Conservation (phyloP, 148 eudicot species). For the Heliosperma pusillum region DNA sequence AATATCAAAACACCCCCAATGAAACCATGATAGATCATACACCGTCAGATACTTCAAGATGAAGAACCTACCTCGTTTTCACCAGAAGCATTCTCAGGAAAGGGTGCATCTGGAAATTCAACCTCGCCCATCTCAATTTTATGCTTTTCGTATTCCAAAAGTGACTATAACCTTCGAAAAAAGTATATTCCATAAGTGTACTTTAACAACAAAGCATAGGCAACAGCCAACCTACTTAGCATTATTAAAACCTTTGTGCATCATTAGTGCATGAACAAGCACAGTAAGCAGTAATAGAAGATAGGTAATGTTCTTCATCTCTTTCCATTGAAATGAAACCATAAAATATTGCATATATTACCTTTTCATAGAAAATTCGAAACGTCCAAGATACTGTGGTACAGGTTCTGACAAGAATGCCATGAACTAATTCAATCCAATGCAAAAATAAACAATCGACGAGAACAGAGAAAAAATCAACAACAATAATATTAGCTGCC, state of each 20-base stretch:
- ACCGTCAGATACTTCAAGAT: background rate
- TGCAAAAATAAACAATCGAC: background rate
- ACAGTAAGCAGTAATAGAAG: background rate
- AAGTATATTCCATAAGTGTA: background rate
- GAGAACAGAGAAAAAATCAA: background rate
- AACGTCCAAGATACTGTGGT: slow-evolving; percentile 97
- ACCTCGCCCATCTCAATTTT: slow-evolving; percentile 64
- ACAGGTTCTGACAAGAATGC: slow-evolving; percentile 65
- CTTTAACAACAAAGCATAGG: background rate
- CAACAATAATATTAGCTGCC: background rate
- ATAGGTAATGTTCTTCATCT: background rate
- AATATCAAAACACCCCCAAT: background rate
- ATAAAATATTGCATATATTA: slow-evolving; percentile 21
- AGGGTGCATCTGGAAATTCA: slow-evolving; percentile 45
- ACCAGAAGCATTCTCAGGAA: slow-evolving; percentile 47
- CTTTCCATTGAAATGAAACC: background rate
- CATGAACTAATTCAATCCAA: background rate
- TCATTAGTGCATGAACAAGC: background rate
- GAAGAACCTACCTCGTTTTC: slow-evolving; percentile 50
- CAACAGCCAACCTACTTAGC: slow-evolving; percentile 2
- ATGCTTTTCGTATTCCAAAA: slow-evolving; percentile 76
- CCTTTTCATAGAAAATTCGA: slow-evolving; percentile 97
- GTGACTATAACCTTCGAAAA: slow-evolving; percentile 40
- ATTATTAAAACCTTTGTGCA: background rate
- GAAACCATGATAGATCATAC: background rate